Base-by-base conservation (phyloP, 345 rosid genomes). In the Rhizophora apiculata region DNA sequence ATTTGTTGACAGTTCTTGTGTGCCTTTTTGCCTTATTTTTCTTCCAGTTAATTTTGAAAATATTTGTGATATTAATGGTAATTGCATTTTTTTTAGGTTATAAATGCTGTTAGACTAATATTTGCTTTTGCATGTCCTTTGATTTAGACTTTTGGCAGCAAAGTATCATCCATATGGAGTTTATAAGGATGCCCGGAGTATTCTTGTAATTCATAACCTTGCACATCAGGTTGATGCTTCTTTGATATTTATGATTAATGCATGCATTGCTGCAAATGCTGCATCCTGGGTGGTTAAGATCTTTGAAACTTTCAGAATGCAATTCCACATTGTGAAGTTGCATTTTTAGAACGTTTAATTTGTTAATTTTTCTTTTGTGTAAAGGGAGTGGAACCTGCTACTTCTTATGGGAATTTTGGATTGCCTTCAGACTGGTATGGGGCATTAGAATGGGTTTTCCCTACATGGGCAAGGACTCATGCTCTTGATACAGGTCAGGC, bases 401-500 rank as follows among this genome's bases (percentile, higher is more conserved):
- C 78, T 52, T 87, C 84, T 26, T 95, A 77, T 63, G 72, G 79
- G 77, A 82, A 88, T 67, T 83, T 95, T 76, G 99, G 97, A 65
- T 73, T 95, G 62, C 90, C 97, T 67, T 62, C 82, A 0, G 86
- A 95, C 67, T 95, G 99, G 99, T 91, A 89, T 63, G 93, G 95
- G 72, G 96, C 97, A 22, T 71, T 91, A 30, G 99, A 79, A 65
- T 91, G 97, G 99, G 96, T 95, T 63, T 95, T 95, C 71, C 99
- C 99, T 3, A 88, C 87, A 7, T 89, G 97, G 99, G 99, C 97
- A 59, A 87, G 99, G 83, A 81, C 97, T 16, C 99, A 95, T 81
- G 97, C 99, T 60, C 97, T 95, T n/a, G 99, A 95, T 85, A 89
- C 92, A 1, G 99, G 99, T 61, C 96, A 87, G 84, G 97, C 99